These are phyloP conservation scores for Suillus clintonianus DNA, from an alignment of 768 basidiomycete genomes.

Conservation along the genomic window DNA sequence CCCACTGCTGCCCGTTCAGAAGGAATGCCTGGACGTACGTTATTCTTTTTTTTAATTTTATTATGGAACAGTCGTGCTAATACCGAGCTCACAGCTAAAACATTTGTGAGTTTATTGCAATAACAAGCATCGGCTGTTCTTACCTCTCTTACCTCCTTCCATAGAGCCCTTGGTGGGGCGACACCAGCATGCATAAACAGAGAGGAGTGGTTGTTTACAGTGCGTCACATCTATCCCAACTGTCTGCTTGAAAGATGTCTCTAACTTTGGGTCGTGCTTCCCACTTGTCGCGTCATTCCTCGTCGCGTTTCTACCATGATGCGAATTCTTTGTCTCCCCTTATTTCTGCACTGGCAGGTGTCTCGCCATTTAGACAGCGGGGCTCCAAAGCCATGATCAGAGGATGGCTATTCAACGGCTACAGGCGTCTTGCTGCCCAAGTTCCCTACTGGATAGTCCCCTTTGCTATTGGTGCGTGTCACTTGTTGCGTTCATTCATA, in stretches of 20 bases:
- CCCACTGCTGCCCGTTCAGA: slow-evolving; percentile 54
- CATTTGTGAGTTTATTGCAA: slow-evolving; percentile 62
- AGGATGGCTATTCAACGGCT: slow-evolving; percentile 86
- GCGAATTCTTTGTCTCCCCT: not conserved
- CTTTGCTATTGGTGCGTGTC: slow-evolving; percentile 68
- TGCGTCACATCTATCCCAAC: slow-evolving; percentile 43
- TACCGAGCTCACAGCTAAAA: slow-evolving; percentile 55
- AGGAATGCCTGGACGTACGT: slow-evolving; percentile 87
- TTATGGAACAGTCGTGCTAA: slow-evolving; percentile 6
- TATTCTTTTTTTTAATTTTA: not conserved
- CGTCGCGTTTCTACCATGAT: not conserved
- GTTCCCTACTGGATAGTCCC: slow-evolving; percentile 80
- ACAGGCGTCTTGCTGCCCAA: slow-evolving; percentile 72
- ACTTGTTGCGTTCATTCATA: not conserved
- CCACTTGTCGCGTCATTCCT: not conserved
- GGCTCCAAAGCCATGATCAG: slow-evolving; percentile 70
- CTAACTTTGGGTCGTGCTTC: not conserved
- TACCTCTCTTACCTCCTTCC: not conserved
- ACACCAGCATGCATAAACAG: slow-evolving; percentile 64
- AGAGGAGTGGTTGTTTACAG: slow-evolving; percentile 82
- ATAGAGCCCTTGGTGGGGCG: slow-evolving; percentile 93
- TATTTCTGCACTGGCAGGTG: slow-evolving; percentile 42
- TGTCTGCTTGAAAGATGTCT: not conserved
- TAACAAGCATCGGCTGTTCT: not conserved
- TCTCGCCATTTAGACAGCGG: slow-evolving; percentile 83